These are phyloP conservation scores for Acrodontium crateriforme DNA, from an alignment of 2,329 filamentous ascomycete species.

Conservation along the genomic window DNA sequence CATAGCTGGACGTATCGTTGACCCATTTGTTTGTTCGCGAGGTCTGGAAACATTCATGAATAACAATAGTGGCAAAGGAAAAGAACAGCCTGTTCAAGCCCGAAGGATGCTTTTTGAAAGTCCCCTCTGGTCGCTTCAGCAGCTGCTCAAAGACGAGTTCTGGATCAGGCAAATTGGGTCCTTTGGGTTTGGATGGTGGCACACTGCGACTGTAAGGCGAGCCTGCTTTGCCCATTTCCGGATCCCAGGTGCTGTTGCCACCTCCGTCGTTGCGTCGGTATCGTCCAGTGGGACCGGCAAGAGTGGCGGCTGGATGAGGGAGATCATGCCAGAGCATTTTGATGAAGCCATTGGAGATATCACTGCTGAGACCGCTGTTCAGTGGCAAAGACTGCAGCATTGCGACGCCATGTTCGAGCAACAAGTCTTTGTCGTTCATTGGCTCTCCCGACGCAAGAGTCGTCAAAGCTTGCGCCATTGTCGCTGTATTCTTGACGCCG, in stretches of 20 bases:
- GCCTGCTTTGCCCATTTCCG: constrained; percentile 41
- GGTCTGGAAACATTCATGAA: constrained; percentile 36
- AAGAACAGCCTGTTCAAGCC: constrained; percentile 34
- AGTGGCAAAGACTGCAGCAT: constrained; percentile 38
- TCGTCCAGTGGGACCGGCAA: constrained; percentile 32
- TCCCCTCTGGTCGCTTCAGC: constrained; percentile 26
- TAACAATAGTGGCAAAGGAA: constrained; percentile 35
- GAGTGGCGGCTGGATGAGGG: constrained; percentile 35
- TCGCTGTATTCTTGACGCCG: constrained; percentile 26
- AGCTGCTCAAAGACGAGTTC: constrained; percentile 35
- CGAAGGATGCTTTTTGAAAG: constrained; percentile 31
- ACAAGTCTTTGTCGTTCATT: constrained; percentile 32
- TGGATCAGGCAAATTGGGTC: constrained; percentile 35
- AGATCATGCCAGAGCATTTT: constrained; percentile 40
- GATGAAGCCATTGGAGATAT: constrained; percentile 38
- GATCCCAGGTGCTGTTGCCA: constrained; percentile 35
- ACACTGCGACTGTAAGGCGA: constrained; percentile 33
- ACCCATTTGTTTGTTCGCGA: constrained; percentile 27
- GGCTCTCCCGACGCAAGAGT: constrained; percentile 33
- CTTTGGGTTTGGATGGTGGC: constrained; percentile 34
- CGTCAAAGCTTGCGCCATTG: constrained; percentile 27
- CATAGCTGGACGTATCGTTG: constrained; percentile 34
- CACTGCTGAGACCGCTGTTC: constrained; percentile 35
- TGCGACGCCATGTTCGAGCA: constrained; percentile 38
- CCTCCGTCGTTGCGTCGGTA: constrained; percentile 33